phyloP scores from a whole-genome alignment of 768 basidiomycete species.

The Clavulina sp. region DNA sequence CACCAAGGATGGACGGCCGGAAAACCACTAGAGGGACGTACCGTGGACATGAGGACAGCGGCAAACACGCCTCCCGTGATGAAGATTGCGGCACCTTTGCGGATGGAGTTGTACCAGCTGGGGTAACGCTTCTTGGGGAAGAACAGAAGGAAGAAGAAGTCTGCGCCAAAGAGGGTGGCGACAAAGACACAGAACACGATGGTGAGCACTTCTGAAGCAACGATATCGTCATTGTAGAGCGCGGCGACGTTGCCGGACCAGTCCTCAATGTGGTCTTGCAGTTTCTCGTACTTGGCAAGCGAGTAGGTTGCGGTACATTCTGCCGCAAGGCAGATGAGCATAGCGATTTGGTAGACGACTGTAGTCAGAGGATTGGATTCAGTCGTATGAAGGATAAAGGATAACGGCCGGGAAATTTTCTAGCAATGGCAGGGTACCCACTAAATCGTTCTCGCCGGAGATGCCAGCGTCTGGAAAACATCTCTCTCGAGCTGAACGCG shows the following conservation, averaged over 20 bases:
- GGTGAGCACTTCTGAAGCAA: conserved; percentile 9
- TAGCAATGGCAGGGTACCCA: background rate
- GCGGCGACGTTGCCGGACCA: conserved; percentile 3
- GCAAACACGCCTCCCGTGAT: conserved; percentile 11
- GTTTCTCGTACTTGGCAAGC: conserved; percentile 9
- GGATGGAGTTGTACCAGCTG: conserved; percentile 12
- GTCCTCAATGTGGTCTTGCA: conserved; percentile 10
- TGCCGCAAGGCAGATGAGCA: conserved; percentile 13
- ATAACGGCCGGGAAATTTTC: background rate
- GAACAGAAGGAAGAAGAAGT: conserved; percentile 14
- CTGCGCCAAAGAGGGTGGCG: conserved; percentile 13
- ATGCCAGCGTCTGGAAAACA: conserved; percentile 11
- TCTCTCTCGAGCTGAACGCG: conserved; percentile 5
- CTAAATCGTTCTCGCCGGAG: conserved; percentile 11
- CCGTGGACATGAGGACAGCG: background rate
- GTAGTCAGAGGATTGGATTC: background rate
- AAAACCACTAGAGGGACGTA: background rate
- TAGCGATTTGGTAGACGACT: conserved; percentile 14
- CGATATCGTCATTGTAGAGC: conserved; percentile 12
- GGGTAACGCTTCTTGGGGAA: conserved; percentile 10
- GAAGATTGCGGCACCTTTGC: conserved; percentile 8
- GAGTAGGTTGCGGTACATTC: conserved; percentile 14
- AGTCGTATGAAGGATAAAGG: too few relatives aligned
- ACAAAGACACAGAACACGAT: conserved; percentile 14
- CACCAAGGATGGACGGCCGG: background rate